These are phyloP conservation scores for Arctostaphylos glauca DNA, from an alignment of 148 eudicot genomes.

Conservation along the genomic window DNA sequence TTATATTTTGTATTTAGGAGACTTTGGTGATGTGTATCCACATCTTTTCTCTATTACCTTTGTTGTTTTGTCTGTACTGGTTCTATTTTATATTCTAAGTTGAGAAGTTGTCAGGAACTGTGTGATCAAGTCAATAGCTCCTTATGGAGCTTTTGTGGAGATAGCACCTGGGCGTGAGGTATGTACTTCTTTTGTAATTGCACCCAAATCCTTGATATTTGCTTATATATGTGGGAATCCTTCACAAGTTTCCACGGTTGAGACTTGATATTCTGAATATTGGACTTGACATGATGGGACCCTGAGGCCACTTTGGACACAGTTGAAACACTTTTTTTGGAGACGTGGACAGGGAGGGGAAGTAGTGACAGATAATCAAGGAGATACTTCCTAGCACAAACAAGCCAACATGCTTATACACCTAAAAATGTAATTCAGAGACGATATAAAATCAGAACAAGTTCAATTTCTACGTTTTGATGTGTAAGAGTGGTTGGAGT, in stretches of 20 bases:
- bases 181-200: slow-evolving; percentile 12
- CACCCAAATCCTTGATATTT: slow-evolving; percentile 4
- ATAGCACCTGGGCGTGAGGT: slow-evolving; percentile 98
- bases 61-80: neutral
- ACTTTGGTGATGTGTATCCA: neutral
- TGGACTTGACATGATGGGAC: neutral
- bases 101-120: slow-evolving; percentile 54
- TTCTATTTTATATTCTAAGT: neutral
- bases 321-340: neutral
- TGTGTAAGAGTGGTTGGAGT: neutral
- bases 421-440: neutral
- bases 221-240: neutral
- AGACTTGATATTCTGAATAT: neutral
- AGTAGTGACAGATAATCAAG: neutral
- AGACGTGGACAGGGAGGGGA: neutral
- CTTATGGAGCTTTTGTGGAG: slow-evolving; percentile 93
- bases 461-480: neutral
- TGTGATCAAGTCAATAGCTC: slow-evolving; percentile 75
- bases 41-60: neutral
- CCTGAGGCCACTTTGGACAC: neutral
- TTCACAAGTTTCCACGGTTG: neutral
- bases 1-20: neutral
- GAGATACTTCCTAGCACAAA: neutral
- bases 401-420: neutral
- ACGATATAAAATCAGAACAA: neutral